These are phyloP conservation scores for Scheffersomyces insectosa DNA, from an alignment of 1,139 yeast species.

Conservation along the genomic window DNA sequence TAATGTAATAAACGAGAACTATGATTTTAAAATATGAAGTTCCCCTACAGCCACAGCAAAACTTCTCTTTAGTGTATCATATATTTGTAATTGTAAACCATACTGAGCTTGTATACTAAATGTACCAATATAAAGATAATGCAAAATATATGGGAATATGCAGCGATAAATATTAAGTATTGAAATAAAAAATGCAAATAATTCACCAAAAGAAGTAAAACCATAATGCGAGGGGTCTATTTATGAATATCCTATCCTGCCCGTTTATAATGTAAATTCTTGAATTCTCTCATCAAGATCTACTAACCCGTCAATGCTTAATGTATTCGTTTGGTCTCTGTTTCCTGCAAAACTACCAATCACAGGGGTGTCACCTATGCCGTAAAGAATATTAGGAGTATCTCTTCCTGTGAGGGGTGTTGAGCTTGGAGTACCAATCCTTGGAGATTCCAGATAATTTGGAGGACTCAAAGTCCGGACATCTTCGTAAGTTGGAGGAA, in stretches of 20 bases:
- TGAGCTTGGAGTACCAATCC: conserved; percentile 19
- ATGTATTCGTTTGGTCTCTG: conserved; percentile 7
- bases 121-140: no score
- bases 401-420: conserved; percentile 16
- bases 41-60: neutral
- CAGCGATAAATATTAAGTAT: no score
- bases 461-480: conserved; percentile 87
- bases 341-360: conserved; percentile 23
- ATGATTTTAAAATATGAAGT: conserved; percentile 15
- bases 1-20: neutral
- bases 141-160: no score
- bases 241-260: neutral
- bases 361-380: conserved; percentile 45
- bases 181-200: no score
- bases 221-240: neutral
- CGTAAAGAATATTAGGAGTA: conserved; percentile 46
- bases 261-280: conserved; percentile 25
- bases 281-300: conserved; percentile 38
- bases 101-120: no score
- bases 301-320: conserved; percentile 30
- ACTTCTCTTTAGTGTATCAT: neutral
- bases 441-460: conserved; percentile 49
- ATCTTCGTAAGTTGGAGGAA: conserved; percentile 92
- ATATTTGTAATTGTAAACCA: no score
- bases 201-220: no score